phyloP scores from a whole-genome alignment of 345 rosid genomes.

The Populus davidiana region DNA sequence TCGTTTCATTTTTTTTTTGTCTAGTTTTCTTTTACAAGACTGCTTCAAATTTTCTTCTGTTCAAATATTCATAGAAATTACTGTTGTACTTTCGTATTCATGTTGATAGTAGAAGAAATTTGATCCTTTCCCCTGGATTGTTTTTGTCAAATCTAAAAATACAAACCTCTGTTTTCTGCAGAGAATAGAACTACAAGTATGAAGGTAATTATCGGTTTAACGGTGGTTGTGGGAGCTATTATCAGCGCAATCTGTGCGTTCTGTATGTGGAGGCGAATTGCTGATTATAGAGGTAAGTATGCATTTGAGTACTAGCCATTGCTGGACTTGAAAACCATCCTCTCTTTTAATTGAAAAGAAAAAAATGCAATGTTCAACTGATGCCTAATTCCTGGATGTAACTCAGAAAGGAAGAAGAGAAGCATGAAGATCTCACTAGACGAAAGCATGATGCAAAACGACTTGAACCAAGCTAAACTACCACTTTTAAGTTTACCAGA shows the following conservation, averaged over 20 bases:
- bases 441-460: not conserved
- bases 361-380: too few species aligned
- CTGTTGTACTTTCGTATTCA: too few species aligned
- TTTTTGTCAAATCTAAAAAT: not conserved
- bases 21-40: too few species aligned
- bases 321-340: too few species aligned
- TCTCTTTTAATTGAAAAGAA: too few species aligned
- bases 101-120: too few species aligned
- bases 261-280: constrained; percentile 11
- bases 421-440: not conserved
- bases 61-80: too few species aligned
- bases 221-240: constrained; percentile 12
- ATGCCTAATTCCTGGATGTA: not conserved
- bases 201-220: not conserved
- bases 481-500: too few species aligned
- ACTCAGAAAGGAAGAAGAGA: constrained; percentile 6
- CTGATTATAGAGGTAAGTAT: constrained; percentile 19
- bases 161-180: constrained; percentile 5
- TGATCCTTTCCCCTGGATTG: not conserved
- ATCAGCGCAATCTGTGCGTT: not conserved
- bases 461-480: too few species aligned
- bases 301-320: not conserved
- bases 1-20: too few species aligned
- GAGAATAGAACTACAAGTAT: not conserved
- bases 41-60: too few species aligned